Evolutionary conservation across 179 eudicot genomes (phyloP), one percentile per base, ranked within the genome.

Genomic region (Sideroxylon spinosum): DNA sequence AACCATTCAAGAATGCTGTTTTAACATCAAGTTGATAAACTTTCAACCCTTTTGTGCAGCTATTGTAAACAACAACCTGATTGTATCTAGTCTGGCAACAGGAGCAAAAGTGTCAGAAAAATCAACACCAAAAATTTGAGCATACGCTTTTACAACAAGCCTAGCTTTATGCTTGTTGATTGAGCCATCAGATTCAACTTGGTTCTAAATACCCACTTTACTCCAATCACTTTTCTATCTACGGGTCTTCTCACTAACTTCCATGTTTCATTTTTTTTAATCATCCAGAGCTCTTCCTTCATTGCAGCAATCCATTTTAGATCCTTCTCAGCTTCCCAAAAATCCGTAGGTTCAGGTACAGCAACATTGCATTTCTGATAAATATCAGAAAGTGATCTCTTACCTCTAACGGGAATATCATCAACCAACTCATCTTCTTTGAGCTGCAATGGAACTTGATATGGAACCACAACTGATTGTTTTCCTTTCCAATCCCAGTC

Each of bases 341-440:
- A 79, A 13, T 14, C 37, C 62, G 25, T 53, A 46, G 81, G 81
- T 26, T 79, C 77, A 14, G 25, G 20, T 4, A 72, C 44, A 28
- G 50, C 77, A 57, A 74, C 26, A 9, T 48, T 74, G 44, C 44
- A 37, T 37, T 3, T 37, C 44, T 37, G 44, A 37, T 37, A 37
- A 3, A 37, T 37, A 37, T 37, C 1, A 37, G 44, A 37, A 3
- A 37, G 44, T 37, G 44, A 37, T 37, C 44, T 37, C 44, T 0
- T 74, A 2, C 77, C 64, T 20, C 76, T 73, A 9, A 73, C 76
- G 0, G 52, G 64, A 2, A 12, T 25, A 48, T 73, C 65, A 56
- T 73, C 76, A 6, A 73, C 49, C 11, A 55, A 1, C 9, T 73
- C 76, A 59, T 59, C 19, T 26, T 56, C 66, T n/a, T 12, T 6